A percentile compares a stretch with the other conserved stretches of the same genome.
Conservation (phyloP, 805 yeast genomes). For the Pichia sporocuriosa region DNA sequence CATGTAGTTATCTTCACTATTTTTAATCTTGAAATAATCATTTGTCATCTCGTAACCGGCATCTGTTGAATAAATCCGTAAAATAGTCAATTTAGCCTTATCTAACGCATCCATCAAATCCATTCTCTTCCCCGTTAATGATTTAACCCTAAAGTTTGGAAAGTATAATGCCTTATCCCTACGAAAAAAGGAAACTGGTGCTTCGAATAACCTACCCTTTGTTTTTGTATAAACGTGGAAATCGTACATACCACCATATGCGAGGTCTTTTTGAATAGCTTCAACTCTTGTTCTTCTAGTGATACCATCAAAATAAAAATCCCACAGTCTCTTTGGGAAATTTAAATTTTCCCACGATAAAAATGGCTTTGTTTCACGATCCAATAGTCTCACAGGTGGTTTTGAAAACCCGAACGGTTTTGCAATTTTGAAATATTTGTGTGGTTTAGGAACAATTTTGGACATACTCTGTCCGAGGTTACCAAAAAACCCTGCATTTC, state of each 20-base stretch:
- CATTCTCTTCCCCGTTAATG: slow-evolving; percentile 34
- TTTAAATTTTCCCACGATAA: slow-evolving; percentile 26
- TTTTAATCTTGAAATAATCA: slow-evolving; percentile 46
- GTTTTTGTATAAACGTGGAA: slow-evolving; percentile 61
- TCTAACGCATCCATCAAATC: slow-evolving; percentile 35
- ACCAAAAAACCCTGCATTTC: slow-evolving; percentile 28
- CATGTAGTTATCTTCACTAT: slow-evolving; percentile 36
- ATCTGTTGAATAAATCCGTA: slow-evolving; percentile 59
- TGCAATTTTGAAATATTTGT: slow-evolving; percentile 26
- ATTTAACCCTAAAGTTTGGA: slow-evolving; percentile 66
- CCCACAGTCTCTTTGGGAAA: slow-evolving; percentile 27
- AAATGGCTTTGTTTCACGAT: slow-evolving; percentile 18
- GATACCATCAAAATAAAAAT: slow-evolving; percentile 32
- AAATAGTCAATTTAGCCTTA: slow-evolving; percentile 48
- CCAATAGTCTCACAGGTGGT: slow-evolving; percentile 21
- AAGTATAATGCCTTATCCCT: slow-evolving; percentile 68
- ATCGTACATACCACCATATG: slow-evolving; percentile 62
- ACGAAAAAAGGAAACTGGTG: slow-evolving; percentile 77
- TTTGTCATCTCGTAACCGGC: slow-evolving; percentile 65
- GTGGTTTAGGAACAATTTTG: slow-evolving; percentile 30
- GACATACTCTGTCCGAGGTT: slow-evolving; percentile 27
- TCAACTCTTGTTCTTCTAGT: slow-evolving; percentile 29
- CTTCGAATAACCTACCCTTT: slow-evolving; percentile 74
- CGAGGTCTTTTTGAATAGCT: slow-evolving; percentile 51
- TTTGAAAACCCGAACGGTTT: slow-evolving; percentile 29